phyloP scores from a whole-genome alignment of 768 basidiomycete genomes.

The Termitomyces sp. region DNA sequence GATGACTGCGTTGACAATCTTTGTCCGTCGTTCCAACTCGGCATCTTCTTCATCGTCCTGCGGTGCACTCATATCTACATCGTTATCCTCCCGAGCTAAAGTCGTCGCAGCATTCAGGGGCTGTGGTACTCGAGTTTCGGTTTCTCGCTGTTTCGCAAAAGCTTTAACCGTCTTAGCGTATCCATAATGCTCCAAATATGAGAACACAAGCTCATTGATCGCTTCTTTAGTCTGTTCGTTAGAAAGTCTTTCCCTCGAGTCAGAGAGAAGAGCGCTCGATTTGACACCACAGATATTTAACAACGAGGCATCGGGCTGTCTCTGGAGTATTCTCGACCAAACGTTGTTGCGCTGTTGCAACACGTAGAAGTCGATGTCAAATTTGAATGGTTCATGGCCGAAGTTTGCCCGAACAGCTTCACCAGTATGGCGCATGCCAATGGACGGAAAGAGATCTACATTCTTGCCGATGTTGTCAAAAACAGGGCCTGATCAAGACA shows the following conservation, averaged over 20 bases:
- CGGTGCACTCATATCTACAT: slow-evolving; percentile 44
- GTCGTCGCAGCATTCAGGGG: slow-evolving; percentile 8
- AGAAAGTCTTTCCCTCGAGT: slow-evolving; percentile 25
- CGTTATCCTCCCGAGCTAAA: slow-evolving; percentile 16
- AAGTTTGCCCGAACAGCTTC: slow-evolving; percentile 87
- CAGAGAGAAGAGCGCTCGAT: slow-evolving; percentile 10
- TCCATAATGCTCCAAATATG: slow-evolving; percentile 83
- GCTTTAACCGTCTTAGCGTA: slow-evolving; percentile 68
- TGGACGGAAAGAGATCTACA: slow-evolving; percentile 74
- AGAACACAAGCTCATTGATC: slow-evolving; percentile 68
- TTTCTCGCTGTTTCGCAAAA: slow-evolving; percentile 45
- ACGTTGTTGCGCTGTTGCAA: slow-evolving; percentile 60
- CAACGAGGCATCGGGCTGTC: slow-evolving; percentile 39
- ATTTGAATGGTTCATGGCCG: slow-evolving; percentile 79
- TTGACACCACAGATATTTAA: slow-evolving; percentile 21
- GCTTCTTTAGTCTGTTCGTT: slow-evolving; percentile 53
- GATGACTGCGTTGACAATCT: slow-evolving; percentile 63
- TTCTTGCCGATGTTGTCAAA: slow-evolving; percentile 70
- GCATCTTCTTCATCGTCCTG: slow-evolving; percentile 12
- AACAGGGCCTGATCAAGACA: slow-evolving; percentile 43
- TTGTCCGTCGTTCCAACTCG: slow-evolving; percentile 58
- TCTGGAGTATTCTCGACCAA: slow-evolving; percentile 64
- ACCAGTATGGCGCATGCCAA: slow-evolving; percentile 76
- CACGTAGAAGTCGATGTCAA: slow-evolving; percentile 86
- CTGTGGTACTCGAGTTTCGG: slow-evolving; percentile 11